These are phyloP conservation scores for Camellia granthamiana DNA, from an alignment of 148 eudicot genomes.

Conservation along the genomic window DNA sequence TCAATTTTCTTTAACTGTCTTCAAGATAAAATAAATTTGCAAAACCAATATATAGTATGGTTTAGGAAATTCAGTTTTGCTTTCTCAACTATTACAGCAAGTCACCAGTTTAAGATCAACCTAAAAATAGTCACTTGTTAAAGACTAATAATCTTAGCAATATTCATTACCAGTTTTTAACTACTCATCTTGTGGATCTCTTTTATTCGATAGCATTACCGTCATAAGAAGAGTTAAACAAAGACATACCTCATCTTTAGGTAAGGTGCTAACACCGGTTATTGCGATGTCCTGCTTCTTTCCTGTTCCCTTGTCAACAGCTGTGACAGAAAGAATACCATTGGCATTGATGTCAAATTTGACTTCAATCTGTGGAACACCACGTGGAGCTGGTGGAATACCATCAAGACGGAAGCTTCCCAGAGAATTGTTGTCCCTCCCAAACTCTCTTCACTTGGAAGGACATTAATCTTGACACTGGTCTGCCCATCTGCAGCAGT, in stretches of 20 bases:
- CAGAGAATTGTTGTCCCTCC: constrained; percentile 34
- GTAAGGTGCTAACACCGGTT: constrained; percentile 36
- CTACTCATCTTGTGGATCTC: neutral
- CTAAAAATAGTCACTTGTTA: neutral
- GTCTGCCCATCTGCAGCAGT: constrained; percentile 61
- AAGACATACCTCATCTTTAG: constrained; percentile 42
- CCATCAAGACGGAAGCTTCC: too few relatives aligned
- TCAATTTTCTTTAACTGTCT: too few relatives aligned
- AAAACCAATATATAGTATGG: too few relatives aligned
- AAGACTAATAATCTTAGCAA: neutral
- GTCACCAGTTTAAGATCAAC: neutral
- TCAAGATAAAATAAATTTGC: too few relatives aligned
- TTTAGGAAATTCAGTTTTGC: too few relatives aligned
- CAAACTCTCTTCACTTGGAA: constrained; percentile 54
- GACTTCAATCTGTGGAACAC: too few relatives aligned
- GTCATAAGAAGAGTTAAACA: too few relatives aligned
- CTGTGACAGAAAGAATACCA: too few relatives aligned
- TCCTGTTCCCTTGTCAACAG: too few relatives aligned
- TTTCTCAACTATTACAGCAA: neutral
- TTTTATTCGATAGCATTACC: neutral
- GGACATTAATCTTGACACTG: constrained; percentile 49
- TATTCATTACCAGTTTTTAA: neutral
- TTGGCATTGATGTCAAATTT: too few relatives aligned
- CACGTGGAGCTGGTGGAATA: too few relatives aligned
- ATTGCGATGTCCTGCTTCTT: too few relatives aligned